Conservation (phyloP, 2,329 filamentous ascomycete species). For the Fusarium chuoi region DNA sequence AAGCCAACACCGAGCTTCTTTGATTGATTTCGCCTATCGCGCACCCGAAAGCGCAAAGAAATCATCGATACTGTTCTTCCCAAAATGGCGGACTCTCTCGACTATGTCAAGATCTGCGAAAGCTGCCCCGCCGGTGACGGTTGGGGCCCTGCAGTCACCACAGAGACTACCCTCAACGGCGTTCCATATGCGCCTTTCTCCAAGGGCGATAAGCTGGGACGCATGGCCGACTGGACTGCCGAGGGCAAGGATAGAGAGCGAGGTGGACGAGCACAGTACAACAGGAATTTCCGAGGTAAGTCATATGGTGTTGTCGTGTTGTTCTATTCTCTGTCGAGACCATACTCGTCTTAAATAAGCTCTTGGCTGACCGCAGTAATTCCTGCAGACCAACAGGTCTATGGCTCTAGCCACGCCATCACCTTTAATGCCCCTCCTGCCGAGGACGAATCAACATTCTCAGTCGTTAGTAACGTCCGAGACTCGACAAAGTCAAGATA, state of each 20-base stretch:
- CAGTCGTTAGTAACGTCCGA: slow-evolving; percentile 94
- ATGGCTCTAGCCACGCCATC: slow-evolving; percentile 87
- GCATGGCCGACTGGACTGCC: slow-evolving; percentile 98
- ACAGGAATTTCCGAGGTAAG: slow-evolving; percentile 90
- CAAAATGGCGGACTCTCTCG: slow-evolving; percentile 65
- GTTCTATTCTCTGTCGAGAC: not conserved
- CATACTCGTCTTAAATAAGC: not conserved
- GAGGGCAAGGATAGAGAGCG: slow-evolving; percentile 88
- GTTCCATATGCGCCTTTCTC: slow-evolving; percentile 98
- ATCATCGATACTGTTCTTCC: slow-evolving; percentile 6
- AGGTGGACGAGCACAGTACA: slow-evolving; percentile 87
- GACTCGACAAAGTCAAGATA: slow-evolving; percentile 88
- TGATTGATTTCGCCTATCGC: slow-evolving; percentile 20
- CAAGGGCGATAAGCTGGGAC: slow-evolving; percentile 97
- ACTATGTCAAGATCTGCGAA: slow-evolving; percentile 72
- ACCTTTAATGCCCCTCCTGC: slow-evolving; percentile 90
- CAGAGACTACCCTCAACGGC: slow-evolving; percentile 89
- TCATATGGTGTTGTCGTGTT: not conserved
- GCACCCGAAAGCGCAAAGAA: slow-evolving; percentile 23
- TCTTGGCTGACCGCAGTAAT: slow-evolving; percentile 14
- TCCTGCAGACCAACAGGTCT: slow-evolving; percentile 87
- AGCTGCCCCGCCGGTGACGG: slow-evolving; percentile 78
- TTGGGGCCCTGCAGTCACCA: slow-evolving; percentile 88
- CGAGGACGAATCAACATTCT: slow-evolving; percentile 98
- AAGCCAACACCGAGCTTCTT: slow-evolving; percentile 22